Percentiles rank a stretch among this genome's conserved stretches.
phyloP scores from a whole-genome alignment of 768 basidiomycete species.

The Gelatoporia subvermispora region DNA sequence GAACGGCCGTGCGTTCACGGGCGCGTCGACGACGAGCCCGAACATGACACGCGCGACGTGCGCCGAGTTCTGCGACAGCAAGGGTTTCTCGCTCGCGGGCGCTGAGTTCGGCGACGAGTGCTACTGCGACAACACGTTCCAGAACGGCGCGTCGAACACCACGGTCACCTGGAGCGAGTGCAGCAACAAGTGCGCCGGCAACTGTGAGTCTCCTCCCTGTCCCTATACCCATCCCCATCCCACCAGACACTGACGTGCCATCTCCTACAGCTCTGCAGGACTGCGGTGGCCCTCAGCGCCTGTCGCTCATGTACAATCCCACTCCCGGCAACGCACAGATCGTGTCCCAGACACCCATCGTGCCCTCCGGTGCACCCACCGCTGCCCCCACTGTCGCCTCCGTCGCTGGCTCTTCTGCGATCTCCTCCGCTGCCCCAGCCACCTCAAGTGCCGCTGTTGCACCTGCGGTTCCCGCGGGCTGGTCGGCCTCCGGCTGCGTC shows the following conservation, averaged over 20 bases:
- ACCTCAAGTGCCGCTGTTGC: not conserved
- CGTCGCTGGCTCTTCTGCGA: not conserved
- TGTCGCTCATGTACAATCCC: not conserved
- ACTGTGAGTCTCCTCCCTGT: constrained; percentile 10
- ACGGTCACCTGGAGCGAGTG: constrained; percentile 14
- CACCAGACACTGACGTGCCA: not conserved
- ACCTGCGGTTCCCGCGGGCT: constrained; percentile 7
- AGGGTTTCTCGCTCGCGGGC: constrained; percentile 22
- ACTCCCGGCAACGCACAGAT: not conserved
- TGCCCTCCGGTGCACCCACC: too few species aligned
- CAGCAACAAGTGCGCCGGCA: constrained; percentile 15
- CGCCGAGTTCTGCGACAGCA: constrained; percentile 19
- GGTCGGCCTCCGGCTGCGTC: constrained; percentile 14
- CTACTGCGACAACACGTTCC: constrained; percentile 21
- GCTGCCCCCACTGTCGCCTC: not conserved
- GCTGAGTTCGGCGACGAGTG: constrained; percentile 23
- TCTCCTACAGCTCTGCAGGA: not conserved
- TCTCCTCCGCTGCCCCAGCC: not conserved
- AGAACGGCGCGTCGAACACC: constrained; percentile 16
- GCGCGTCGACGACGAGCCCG: constrained; percentile 9
- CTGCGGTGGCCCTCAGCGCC: not conserved
- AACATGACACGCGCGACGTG: constrained; percentile 20
- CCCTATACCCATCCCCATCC: not conserved
- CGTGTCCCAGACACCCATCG: too few species aligned
- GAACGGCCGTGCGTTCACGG: constrained; percentile 19